Conservation (phyloP, 2,329 filamentous ascomycete species). For the Dichotomopilus funicola region DNA sequence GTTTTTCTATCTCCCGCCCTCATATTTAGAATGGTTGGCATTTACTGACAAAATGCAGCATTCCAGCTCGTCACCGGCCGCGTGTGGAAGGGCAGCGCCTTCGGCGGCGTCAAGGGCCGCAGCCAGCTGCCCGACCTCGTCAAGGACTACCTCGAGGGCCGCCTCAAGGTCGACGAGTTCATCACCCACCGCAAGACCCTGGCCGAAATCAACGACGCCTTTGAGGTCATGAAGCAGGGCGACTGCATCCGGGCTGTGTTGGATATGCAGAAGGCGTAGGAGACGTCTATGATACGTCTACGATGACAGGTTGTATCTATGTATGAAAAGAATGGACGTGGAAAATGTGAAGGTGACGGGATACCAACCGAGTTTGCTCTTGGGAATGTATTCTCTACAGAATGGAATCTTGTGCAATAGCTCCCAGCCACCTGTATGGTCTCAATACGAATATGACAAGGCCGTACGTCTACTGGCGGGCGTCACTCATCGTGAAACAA, state of each 20-base stretch:
- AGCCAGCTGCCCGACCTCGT: constrained; percentile 84
- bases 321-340: not conserved
- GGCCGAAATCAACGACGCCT: constrained; percentile 79
- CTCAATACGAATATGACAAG: too few species aligned
- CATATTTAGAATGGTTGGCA: not conserved
- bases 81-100: constrained; percentile 96
- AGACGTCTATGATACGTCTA: too few species aligned
- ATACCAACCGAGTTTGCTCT: too few species aligned
- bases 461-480: too few species aligned
- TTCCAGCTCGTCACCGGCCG: constrained; percentile 98
- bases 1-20: constrained; percentile 33
- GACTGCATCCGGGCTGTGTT: constrained; percentile 97
- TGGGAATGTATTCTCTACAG: too few species aligned
- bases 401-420: too few species aligned
- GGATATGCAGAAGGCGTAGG: constrained; percentile 43
- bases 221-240: constrained; percentile 84
- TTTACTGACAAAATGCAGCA: constrained; percentile 31
- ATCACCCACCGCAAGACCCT: constrained; percentile 92
- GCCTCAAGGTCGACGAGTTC: constrained; percentile 98
- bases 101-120: constrained; percentile 96
- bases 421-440: too few species aligned
- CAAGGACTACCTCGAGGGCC: constrained; percentile 78
- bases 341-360: too few species aligned
- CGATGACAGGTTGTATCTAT: not conserved
- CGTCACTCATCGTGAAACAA: too few species aligned